phyloP scores from a whole-genome alignment of 2,329 filamentous ascomycete species.

The Xylariaceae sp. region DNA sequence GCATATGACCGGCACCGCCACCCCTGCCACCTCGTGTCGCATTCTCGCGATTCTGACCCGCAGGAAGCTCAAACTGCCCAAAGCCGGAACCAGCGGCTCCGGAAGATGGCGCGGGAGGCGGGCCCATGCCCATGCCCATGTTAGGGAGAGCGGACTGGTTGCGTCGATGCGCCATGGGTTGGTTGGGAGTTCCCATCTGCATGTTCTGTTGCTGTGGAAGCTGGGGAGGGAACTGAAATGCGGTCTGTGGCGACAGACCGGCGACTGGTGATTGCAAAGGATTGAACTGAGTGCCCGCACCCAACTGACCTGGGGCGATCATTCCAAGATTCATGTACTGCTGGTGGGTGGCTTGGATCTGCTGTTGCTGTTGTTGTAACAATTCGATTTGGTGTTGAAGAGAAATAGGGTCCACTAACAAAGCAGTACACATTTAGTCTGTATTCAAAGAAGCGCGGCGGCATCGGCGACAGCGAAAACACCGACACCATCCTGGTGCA shows the following conservation, averaged over 20 bases:
- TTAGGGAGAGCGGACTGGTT: conserved; percentile 96
- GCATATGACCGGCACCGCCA: conserved; percentile 68
- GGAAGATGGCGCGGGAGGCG: conserved; percentile 84
- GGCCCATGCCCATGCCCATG: conserved; percentile 86
- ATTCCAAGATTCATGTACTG: conserved; percentile 98
- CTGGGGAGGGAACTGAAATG: conserved; percentile 85
- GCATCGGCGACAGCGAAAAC: conserved; percentile 5
- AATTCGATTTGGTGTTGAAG: conserved; percentile 98
- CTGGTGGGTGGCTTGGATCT: conserved; percentile 92
- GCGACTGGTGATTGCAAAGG: conserved; percentile 74
- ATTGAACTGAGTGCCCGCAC: conserved; percentile 65
- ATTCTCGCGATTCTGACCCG: conserved; percentile 62
- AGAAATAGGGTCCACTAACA: conserved; percentile 87
- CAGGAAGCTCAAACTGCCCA: conserved; percentile 68
- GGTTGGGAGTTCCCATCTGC: conserved; percentile 68
- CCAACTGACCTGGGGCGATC: conserved; percentile 80
- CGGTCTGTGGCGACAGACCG: conserved; percentile 70
- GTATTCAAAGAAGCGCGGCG: background rate
- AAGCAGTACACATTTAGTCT: conserved; percentile 22
- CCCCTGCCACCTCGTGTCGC: conserved; percentile 65
- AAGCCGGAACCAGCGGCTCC: conserved; percentile 75
- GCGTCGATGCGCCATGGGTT: conserved; percentile 83
- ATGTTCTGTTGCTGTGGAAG: conserved; percentile 63
- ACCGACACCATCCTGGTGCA: conserved; percentile 11
- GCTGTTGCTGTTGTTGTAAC: conserved; percentile 95